Conservation (phyloP, 2,329 filamentous ascomycete genomes). For the Apiospora aurea region DNA sequence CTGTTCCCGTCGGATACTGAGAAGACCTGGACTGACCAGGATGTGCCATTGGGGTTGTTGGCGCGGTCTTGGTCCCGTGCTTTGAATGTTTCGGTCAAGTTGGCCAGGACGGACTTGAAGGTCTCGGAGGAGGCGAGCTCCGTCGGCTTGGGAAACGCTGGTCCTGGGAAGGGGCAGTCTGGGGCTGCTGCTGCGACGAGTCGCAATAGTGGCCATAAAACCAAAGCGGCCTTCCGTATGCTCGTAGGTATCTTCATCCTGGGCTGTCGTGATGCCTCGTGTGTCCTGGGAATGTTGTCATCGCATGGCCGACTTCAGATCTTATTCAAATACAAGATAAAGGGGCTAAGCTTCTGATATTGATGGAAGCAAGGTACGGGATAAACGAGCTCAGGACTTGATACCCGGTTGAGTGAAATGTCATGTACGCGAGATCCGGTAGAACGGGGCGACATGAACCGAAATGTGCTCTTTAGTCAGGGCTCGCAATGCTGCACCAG, state of each 20-base stretch:
- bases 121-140: conserved; percentile 38
- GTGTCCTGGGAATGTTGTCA: background rate
- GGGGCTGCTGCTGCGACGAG: conserved; percentile 29
- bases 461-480: background rate
- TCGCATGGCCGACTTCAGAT: background rate
- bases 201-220: background rate
- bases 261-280: background rate
- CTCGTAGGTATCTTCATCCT: background rate
- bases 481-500: background rate
- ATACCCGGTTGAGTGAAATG: background rate
- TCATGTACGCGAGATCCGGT: background rate
- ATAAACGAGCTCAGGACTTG: background rate
- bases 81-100: conserved; percentile 41
- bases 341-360: background rate
- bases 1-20: conserved; percentile 34
- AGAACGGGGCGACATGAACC: conserved; percentile 10
- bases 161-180: conserved; percentile 45
- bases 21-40: conserved; percentile 46
- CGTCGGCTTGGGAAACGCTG: conserved; percentile 43
- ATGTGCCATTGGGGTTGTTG: conserved; percentile 41
- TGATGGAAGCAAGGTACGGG: background rate
- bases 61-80: conserved; percentile 34
- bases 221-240: background rate
- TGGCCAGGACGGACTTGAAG: conserved; percentile 40
- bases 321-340: background rate